Percentiles rank a stretch among this genome's conserved stretches.
Conservation (phyloP, 2,329 filamentous ascomycete species). For the Fusarium sp. region DNA sequence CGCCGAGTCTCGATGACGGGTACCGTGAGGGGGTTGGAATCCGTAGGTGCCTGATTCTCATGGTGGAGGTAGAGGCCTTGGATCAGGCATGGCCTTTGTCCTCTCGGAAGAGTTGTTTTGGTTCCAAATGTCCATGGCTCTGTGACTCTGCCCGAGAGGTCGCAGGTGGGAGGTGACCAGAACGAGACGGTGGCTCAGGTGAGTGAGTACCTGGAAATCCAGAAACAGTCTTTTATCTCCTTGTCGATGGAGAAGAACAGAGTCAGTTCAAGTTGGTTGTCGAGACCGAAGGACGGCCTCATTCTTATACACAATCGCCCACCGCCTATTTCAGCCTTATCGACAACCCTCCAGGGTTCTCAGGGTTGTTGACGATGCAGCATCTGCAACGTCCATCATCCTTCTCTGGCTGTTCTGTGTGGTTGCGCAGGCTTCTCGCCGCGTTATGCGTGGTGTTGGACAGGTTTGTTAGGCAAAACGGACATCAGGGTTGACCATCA, state of each 20-base stretch:
- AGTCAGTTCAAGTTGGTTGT: neutral
- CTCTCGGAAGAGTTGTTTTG: neutral
- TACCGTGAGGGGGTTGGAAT: neutral
- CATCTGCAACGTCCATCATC: conserved; percentile 9
- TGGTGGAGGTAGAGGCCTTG: neutral
- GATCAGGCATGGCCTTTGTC: neutral
- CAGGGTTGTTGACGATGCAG: conserved; percentile 10
- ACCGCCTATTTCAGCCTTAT: conserved; percentile 18
- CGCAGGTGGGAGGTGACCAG: neutral
- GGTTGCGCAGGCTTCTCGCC: conserved; percentile 8
- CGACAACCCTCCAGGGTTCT: conserved; percentile 3
- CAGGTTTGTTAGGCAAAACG: conserved; percentile 6
- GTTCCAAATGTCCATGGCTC: conserved; percentile 1
- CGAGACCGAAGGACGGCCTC: conserved; percentile 1
- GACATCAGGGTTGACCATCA: conserved; percentile 48
- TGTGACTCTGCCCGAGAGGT: neutral
- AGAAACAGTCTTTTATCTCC: neutral
- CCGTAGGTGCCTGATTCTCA: neutral
- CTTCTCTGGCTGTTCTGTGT: conserved; percentile 14
- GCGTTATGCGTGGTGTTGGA: conserved; percentile 21
- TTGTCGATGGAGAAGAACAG: neutral
- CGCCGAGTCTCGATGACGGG: neutral
- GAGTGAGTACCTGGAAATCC: neutral
- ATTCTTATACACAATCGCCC: conserved; percentile 35
- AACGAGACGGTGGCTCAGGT: neutral